These are phyloP conservation scores for Eucalyptus shirleyi DNA, from an alignment of 345 rosid species.

Conservation along the genomic window DNA sequence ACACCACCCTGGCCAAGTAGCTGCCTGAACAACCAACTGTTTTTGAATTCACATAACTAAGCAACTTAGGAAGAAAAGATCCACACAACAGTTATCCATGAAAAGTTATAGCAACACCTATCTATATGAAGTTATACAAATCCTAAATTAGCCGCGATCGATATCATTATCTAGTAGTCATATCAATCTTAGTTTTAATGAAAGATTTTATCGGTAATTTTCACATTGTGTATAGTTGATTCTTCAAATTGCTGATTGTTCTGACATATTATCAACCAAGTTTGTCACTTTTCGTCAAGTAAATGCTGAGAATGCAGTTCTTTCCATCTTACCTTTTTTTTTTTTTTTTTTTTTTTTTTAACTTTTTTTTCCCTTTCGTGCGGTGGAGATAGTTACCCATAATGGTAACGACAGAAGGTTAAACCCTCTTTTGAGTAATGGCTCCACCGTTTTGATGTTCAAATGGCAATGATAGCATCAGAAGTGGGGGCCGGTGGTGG, in stretches of 20 bases:
- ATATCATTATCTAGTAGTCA: neutral
- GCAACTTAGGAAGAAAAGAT: neutral
- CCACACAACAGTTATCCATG: neutral
- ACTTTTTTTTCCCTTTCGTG: neutral
- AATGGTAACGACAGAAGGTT: neutral
- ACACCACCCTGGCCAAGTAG: neutral
- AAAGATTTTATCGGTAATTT: neutral
- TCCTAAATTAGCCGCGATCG: neutral
- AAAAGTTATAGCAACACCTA: too few species aligned
- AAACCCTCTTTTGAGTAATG: neutral
- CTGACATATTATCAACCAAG: neutral
- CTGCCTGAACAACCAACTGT: neutral
- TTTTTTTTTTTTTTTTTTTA: too few species aligned
- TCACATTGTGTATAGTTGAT: neutral
- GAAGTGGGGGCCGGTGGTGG: neutral
- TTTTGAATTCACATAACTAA: neutral
- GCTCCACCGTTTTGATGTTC: neutral
- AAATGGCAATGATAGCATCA: neutral
- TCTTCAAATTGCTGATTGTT: neutral
- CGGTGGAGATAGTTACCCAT: neutral
- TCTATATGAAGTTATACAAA: neutral
- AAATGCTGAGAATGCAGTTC: neutral
- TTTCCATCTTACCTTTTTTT: neutral
- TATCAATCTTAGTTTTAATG: neutral
- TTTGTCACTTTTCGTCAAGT: neutral